phyloP scores from a whole-genome alignment of 2,329 filamentous ascomycete species.

The Talaromyces rugulosus region DNA sequence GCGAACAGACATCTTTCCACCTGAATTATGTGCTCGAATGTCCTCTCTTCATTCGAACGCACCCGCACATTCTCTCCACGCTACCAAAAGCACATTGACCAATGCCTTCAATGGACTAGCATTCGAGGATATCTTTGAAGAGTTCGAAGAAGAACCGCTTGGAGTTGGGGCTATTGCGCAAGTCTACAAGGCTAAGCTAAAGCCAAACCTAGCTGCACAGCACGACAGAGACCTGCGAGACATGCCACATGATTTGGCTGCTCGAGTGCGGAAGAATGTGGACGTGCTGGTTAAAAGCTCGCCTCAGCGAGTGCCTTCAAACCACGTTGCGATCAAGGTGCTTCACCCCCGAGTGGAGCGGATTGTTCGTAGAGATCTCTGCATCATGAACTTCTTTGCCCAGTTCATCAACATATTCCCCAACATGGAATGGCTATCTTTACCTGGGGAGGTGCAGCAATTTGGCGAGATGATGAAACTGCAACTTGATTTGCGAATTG shows the following conservation, averaged over 20 bases:
- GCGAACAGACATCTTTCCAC: conserved; percentile 91
- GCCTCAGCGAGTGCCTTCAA: conserved; percentile 79
- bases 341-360: conserved; percentile 88
- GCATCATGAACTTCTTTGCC: conserved; percentile 93
- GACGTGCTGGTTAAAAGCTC: conserved; percentile 82
- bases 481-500: conserved; percentile 93
- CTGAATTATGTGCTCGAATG: conserved; percentile 87
- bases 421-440: conserved; percentile 93
- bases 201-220: conserved; percentile 66
- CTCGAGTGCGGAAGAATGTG: conserved; percentile 74
- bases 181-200: conserved; percentile 93
- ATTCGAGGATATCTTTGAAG: conserved; percentile 93
- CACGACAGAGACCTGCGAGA: conserved; percentile 54
- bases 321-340: conserved; percentile 93
- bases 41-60: conserved; percentile 92
- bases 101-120: conserved; percentile 73
- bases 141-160: conserved; percentile 83
- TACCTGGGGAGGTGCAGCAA: conserved; percentile 88
- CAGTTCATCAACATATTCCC: conserved; percentile 77
- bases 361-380: conserved; percentile 81
- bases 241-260: conserved; percentile 55
- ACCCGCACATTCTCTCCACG: conserved; percentile 78
- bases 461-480: conserved; percentile 99
- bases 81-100: conserved; percentile 74
- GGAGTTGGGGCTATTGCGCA: conserved; percentile 96